These are phyloP conservation scores for Tylopilus sp. DNA, from an alignment of 768 basidiomycete species.

Conservation along the genomic window DNA sequence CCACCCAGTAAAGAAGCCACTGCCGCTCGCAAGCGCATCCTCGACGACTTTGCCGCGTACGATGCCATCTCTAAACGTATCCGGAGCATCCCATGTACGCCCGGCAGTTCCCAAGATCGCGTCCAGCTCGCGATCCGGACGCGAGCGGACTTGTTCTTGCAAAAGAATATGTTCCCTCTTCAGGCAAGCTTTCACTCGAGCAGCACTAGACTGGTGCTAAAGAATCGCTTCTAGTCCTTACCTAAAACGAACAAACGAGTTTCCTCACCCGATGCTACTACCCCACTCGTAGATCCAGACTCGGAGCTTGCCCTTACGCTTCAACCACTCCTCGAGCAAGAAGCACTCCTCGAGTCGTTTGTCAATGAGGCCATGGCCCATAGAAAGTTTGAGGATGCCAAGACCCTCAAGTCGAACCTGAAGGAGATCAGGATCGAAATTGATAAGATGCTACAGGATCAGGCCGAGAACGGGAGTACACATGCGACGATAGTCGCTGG, in stretches of 20 bases:
- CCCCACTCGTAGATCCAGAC: constrained; percentile 53
- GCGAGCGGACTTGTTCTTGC: constrained; percentile 76
- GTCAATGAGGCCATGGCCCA: constrained; percentile 86
- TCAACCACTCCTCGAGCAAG: constrained; percentile 92
- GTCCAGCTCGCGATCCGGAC: constrained; percentile 80
- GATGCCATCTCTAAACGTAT: constrained; percentile 88
- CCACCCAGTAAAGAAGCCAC: constrained; percentile 67
- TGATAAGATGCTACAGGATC: constrained; percentile 52
- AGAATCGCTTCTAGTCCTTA: constrained; percentile 33
- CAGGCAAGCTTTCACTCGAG: constrained; percentile 16
- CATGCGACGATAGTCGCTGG: not conserved
- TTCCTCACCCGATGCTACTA: constrained; percentile 10
- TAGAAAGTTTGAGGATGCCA: constrained; percentile 94
- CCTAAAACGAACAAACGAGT: constrained; percentile 44
- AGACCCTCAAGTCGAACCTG: constrained; percentile 75
- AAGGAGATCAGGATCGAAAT: constrained; percentile 85
- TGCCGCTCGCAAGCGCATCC: constrained; percentile 70
- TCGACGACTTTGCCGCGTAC: constrained; percentile 85
- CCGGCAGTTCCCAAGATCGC: constrained; percentile 74
- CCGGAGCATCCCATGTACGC: constrained; percentile 61
- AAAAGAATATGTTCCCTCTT: constrained; percentile 79
- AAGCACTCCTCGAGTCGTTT: constrained; percentile 85
- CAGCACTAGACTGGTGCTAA: not conserved
- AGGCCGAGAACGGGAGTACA: constrained; percentile 12
- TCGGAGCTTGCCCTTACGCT: constrained; percentile 68